A percentile compares a stretch with the other conserved stretches of the same genome.
phyloP scores from a whole-genome alignment of 106 monocot species.

The Phalaenopsis equestris region DNA sequence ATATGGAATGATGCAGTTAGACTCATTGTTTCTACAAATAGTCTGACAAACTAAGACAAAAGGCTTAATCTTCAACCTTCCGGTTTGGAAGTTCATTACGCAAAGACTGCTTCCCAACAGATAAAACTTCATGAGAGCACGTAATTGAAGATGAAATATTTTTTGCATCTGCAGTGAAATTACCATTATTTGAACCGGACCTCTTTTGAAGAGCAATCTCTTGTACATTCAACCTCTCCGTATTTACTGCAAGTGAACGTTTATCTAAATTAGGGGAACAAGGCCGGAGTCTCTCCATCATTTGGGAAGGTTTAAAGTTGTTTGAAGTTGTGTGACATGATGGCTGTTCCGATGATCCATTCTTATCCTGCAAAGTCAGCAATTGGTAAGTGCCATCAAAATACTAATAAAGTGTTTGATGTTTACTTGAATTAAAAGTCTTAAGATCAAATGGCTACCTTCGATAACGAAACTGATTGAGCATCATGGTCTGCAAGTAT shows the following conservation, averaged over 20 bases:
- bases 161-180: conserved; percentile 8
- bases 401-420: conserved; percentile 2
- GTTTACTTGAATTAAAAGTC: background rate
- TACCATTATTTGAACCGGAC: background rate
- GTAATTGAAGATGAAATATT: conserved; percentile 9
- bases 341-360: conserved; percentile 17
- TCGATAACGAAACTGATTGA: conserved; percentile 1
- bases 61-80: conserved; percentile 56
- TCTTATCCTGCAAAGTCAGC: conserved; percentile 20
- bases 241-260: conserved; percentile 9
- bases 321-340: background rate
- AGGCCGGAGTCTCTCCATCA: conserved; percentile 14
- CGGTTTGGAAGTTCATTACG: conserved; percentile 22
- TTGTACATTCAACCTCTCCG: conserved; percentile 6
- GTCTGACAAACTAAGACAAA: conserved; percentile 36
- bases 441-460: conserved; percentile 19
- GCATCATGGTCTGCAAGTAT: conserved; percentile 3
- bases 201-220: background rate
- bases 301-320: conserved; percentile 2
- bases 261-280: conserved; percentile 6
- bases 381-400: background rate
- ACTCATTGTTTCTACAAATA: conserved; percentile 15
- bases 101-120: conserved; percentile 18
- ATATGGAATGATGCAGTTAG: conserved; percentile 39
- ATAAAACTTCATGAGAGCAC: conserved; percentile 16